Evolutionary conservation across 495 filamentous ascomycete species (phyloP), one percentile per base, ranked within the genome.

Genomic region (Daldinia bambusicola): DNA sequence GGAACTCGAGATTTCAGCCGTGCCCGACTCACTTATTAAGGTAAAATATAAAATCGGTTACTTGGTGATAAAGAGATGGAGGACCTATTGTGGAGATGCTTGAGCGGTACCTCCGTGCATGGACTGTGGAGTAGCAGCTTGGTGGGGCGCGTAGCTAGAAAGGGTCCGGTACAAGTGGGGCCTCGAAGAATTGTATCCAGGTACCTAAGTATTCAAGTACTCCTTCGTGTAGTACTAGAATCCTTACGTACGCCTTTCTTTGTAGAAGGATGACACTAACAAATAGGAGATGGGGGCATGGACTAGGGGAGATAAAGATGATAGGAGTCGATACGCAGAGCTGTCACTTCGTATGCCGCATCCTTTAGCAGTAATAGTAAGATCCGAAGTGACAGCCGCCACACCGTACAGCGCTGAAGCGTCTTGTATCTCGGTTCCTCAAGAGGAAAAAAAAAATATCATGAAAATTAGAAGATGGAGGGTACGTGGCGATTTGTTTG

Each of bases 401-500:
- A 53, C 26, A 43, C 64, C 59, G 57, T 61, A 57, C 40, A 4
- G 9, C 18, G 18, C 32, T 63, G 51, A 9, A 51, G 52, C 18
- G 18, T 55, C 31, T 61, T 41, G 68, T 43, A 66, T 58, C 68
- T 62, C 53, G 30, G 62, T 60, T 60, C 37, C 34, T 51, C 37
- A 51, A 26, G 26, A 3, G 3, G 1, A 26, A 26, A 26, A 1
- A 62, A 57, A 66, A 4, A n/a, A 51, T 18, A 9, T 5, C 9
- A 31, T 36, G 16, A 56, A 18, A n/a, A 32, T 36, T 31, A 38
- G 32, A 56, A 56, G 63, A 58, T 30, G 18, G 41, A 63, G 51
- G 38, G 57, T 73, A 69, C 65, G 66, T 69, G 70, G 70, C 65
- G 40, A 57, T n/a, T 53, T 34, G 70, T 73, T 66, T 73, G 70